Base-by-base conservation (phyloP, 2,329 filamentous ascomycete genomes). In the Epichloe scottii region DNA sequence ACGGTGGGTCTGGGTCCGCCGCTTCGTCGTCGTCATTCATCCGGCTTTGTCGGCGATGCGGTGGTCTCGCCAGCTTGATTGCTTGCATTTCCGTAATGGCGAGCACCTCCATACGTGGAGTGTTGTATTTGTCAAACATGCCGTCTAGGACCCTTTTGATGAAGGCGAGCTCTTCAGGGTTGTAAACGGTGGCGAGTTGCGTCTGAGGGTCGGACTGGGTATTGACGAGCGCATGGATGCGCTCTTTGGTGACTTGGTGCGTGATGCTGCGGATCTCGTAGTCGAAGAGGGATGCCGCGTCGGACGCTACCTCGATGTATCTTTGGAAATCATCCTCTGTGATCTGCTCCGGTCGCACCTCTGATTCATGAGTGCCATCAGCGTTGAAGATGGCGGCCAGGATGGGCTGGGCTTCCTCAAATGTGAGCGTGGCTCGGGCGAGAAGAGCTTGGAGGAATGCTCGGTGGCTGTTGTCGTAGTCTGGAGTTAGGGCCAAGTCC, bases 111-210 rank as follows among this genome's bases (percentile, higher is more conserved):
- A 82, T 80, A n/a, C 81, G 75, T 8, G 74, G 76, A 0, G 83
- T 88, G 63, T 97, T 97, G 70, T 89, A 82, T 19, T 80, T 85
- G 56, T 94, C 88, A 63, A 97, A 98, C 79, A 98, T 95, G 59
- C 79, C 82, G 64, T 96, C 90, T 1, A 98, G 77, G 3, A 96
- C 66, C 8, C 93, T 77, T 68, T 94, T 93, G 50, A 97, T 79
- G 64, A 89, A 98, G 0, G 86, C 81, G 34, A 97, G 87, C 70
- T 97, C 90, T 58, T 95, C 89, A 0, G 88, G 72, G 7, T 76
- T 78, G 63, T 86, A 87, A 0, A 79, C 81, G 0, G 93, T 97
- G 2, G 90, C 89, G 39, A 96, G 76, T 61, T 96, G 91, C 0
- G 89, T 94, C 53, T 91, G 72, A 0, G 84, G 73, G 66, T 98